Base-by-base conservation (phyloP, 1,284 basidiomycete genomes). In the Papiliotrema laurentii region DNA sequence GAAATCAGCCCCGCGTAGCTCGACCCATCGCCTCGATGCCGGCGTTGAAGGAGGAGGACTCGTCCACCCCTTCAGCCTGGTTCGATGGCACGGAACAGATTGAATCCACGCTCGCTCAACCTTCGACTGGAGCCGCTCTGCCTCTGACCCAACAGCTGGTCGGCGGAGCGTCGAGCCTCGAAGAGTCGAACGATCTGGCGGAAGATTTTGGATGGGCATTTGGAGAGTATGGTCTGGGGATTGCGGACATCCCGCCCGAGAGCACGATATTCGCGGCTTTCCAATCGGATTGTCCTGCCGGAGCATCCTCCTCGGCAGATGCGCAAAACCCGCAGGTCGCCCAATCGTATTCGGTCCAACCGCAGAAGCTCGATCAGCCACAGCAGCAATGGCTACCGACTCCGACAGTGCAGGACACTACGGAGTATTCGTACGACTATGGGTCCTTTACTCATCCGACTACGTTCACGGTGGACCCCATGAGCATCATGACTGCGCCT, bases 1-100 rank as follows among this genome's bases (percentile, higher is more conserved):
- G 48, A 5, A 43, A 58, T 18, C 51, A 53, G 5, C 58, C 58
- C 14, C 46, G 55, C 27, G 36, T 49, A 9, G 36, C 61, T 27
- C 58, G 58, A 37, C 51, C 50, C 14, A 50, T 66, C 37, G 34
- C 54, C 9, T 68, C 66, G 26, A 66, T 68, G 66, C 62, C 66
- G 11, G 50, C 61, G 13, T 52, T 68, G 14, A 61, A 54, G 41
- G 66, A 68, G 47, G 64, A 68, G 43, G 58, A 59, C n/a, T 33
- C 50, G 22, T 14, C 4, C 10, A 47, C 45, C 16, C 38, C 47
- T 14, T 54, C 51, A 25, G 48, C 53, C 26, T 61, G 60, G 62
- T 55, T 63, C 38, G 58, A 63, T 37, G 53, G 52, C 11, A 39
- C 37, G 4, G 45, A 48, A 38, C 35, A 40, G 13, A 27, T 22